Evolutionary conservation across 2,329 filamentous ascomycete species (phyloP).

Genomic region (Talaromyces piceae): DNA sequence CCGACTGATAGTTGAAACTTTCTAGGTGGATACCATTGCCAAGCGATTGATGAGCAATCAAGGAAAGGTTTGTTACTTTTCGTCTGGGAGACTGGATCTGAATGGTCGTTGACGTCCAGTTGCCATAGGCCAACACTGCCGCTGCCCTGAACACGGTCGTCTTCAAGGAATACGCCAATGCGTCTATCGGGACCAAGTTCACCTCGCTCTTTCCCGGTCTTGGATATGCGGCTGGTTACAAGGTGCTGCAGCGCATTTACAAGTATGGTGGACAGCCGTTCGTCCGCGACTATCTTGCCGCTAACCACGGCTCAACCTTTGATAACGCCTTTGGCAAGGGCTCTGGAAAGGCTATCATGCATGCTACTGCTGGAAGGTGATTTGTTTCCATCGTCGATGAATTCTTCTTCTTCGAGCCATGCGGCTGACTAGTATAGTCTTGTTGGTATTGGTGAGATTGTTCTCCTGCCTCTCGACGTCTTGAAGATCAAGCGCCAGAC

Average conservation of each 20-base stretch:
- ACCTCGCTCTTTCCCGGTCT: constrained; percentile 93
- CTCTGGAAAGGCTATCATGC: constrained; percentile 96
- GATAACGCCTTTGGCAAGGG: constrained; percentile 89
- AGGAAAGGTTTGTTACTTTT: constrained; percentile 49
- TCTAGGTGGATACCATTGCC: constrained; percentile 88
- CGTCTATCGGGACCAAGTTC: constrained; percentile 68
- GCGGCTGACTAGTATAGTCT: constrained; percentile 46
- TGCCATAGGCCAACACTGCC: constrained; percentile 46
- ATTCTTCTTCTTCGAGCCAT: neutral
- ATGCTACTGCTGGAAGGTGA: constrained; percentile 87
- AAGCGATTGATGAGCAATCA: constrained; percentile 99
- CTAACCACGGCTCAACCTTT: constrained; percentile 74
- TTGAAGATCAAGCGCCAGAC: constrained; percentile 99
- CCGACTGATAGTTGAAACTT: neutral
- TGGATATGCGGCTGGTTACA: constrained; percentile 96
- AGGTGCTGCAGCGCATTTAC: constrained; percentile 93
- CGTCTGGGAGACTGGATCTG: neutral
- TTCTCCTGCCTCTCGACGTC: constrained; percentile 89
- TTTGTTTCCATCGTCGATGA: constrained; percentile 12
- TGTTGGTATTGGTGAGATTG: constrained; percentile 95
- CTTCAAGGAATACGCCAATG: constrained; percentile 80
- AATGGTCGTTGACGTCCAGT: constrained; percentile 10
- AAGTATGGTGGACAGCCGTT: constrained; percentile 98
- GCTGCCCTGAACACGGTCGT: constrained; percentile 79
- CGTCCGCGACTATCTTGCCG: constrained; percentile 76